These are phyloP conservation scores for Salix caprea DNA, from an alignment of 345 rosid species.

Conservation along the genomic window DNA sequence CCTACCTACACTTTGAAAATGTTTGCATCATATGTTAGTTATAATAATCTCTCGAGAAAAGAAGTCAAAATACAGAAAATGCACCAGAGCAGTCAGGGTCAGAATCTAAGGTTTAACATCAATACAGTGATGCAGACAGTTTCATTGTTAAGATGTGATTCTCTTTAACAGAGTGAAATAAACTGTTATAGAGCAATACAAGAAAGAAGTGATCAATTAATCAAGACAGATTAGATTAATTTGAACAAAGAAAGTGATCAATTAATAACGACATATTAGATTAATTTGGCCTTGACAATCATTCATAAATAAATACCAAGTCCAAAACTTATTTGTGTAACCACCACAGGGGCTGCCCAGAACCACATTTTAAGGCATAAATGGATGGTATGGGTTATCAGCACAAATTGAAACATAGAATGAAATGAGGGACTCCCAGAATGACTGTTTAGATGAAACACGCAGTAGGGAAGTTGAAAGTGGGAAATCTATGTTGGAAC, in stretches of 20 bases:
- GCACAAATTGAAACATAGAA: neutral
- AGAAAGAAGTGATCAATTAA: neutral
- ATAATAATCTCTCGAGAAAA: neutral
- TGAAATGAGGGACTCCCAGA: neutral
- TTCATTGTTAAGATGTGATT: neutral
- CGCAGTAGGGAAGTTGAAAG: neutral
- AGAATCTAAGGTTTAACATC: neutral
- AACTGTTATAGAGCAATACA: neutral
- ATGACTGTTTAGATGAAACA: neutral
- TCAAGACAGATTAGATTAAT: neutral
- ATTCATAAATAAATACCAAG: neutral
- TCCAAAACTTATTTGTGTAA: neutral
- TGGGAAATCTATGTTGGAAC: neutral
- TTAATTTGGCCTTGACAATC: neutral
- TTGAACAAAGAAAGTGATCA: neutral
- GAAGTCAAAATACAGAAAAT: neutral
- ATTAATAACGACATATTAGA: neutral
- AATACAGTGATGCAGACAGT: neutral
- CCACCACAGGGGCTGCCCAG: neutral
- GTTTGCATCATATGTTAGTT: neutral
- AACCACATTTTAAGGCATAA: neutral
- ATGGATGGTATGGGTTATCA: neutral
- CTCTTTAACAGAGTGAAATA: neutral
- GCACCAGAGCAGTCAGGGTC: neutral
- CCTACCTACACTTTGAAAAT: neutral